Evolutionary conservation across 345 rosid genomes (phyloP).

Genomic region (Erodium maritimum): DNA sequence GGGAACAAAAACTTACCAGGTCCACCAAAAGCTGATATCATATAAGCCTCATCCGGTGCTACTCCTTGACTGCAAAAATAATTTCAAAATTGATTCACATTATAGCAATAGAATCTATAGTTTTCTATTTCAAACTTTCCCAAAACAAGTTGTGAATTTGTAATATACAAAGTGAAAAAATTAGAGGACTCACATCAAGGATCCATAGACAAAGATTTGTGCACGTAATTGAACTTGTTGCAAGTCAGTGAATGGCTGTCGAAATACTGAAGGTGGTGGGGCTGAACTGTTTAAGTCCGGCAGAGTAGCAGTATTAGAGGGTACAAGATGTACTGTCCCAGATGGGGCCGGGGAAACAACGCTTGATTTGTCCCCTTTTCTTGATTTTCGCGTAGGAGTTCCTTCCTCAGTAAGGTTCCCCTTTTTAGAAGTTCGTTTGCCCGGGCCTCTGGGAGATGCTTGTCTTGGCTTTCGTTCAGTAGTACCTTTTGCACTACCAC

Average conservation of each 20-base stretch:
- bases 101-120: too few relatives aligned
- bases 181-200: conserved; percentile 61
- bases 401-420: conserved; percentile 34
- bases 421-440: conserved; percentile 49
- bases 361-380: conserved; percentile 39
- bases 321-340: conserved; percentile 33
- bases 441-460: conserved; percentile 41
- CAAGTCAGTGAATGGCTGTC: conserved; percentile 86
- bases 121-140: too few relatives aligned
- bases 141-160: neutral
- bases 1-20: conserved; percentile 36
- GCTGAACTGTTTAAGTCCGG: conserved; percentile 60
- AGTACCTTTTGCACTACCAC: conserved; percentile 30
- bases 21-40: conserved; percentile 97
- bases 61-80: conserved; percentile 61
- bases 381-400: conserved; percentile 27
- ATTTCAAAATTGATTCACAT: conserved; percentile 8
- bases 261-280: conserved; percentile 41
- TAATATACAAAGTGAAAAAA: neutral
- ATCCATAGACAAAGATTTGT: conserved; percentile 96
- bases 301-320: conserved; percentile 25
- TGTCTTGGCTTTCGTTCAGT: conserved; percentile 68
- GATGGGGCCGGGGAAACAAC: conserved; percentile 29
- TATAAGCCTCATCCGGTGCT: conserved; percentile 89
- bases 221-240: conserved; percentile 99